Base-by-base conservation (phyloP, 2,329 filamentous ascomycete species). In the Penicillium sclerotiorum region DNA sequence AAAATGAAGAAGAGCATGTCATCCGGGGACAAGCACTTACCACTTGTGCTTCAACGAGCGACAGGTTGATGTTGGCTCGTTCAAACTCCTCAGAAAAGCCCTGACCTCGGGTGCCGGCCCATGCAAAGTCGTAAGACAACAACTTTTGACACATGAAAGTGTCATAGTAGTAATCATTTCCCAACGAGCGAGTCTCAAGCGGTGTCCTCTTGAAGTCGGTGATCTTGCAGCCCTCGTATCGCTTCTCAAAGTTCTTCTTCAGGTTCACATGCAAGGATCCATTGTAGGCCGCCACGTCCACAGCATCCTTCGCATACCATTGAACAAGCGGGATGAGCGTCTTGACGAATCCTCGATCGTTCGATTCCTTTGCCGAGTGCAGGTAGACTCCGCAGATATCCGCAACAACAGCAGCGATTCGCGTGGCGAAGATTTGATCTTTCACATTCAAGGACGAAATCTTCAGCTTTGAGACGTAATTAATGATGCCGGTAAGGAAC, bases 331-430 rank as follows among this genome's bases (percentile, higher is more conserved):
- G 80, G 15, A 91, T 79, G 1, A 97, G 75, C 8, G 83, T 83
- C 59, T 86, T 87, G 20, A 90, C 82, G 49, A 93, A 82, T 0
- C 77, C 75, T 28, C 79, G 75, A 59, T 89, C 84, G 9, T 88
- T 86, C 52, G 86, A 82, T 67, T 95, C 89, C 36, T 91, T 87
- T 17, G 89, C 82, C 61, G 90, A 87, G 65, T 96, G 95, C 15
- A 97, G 77, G 69, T 95, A 90, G 80, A 97, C 91, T 3, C 92
- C 89, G 51, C 95, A 84, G 33, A 94, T 88, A 67, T 97, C 91
- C 12, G 89, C 90, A 56, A 95, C 81, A 54, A 90, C 86, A 3
- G 91, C 88, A 4, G 91, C 90, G 59, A 95, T 83, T 53, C 84
- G 80, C 7, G 86, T 86, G 53, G 86, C 81, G 50, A 81, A 78